Percentiles rank a stretch among this genome's conserved stretches.
Conservation (phyloP, 345 rosid genomes). For the Durio zibethinus region DNA sequence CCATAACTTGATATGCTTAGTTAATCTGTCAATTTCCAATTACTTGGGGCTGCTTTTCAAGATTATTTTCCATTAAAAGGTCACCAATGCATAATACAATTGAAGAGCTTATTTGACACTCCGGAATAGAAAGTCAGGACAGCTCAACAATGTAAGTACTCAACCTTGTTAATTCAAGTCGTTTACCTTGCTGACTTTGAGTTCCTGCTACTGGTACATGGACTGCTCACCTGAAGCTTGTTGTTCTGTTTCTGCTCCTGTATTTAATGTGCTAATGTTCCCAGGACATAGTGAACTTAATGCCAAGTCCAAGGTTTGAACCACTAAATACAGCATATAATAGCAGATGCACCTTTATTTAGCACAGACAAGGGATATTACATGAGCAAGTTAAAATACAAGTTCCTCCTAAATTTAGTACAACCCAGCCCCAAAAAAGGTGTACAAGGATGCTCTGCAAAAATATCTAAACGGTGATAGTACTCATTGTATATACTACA, state of each 20-base stretch:
- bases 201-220: not conserved
- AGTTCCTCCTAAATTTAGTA: not conserved
- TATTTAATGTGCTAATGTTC: not conserved
- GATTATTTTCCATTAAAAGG: not conserved
- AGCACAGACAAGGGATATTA: conserved; percentile 1
- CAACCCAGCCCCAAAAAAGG: conserved; percentile 10
- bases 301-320: not conserved
- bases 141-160: not conserved
- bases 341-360: not conserved
- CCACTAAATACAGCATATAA: not conserved
- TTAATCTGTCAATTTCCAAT: not conserved
- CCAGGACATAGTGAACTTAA: not conserved
- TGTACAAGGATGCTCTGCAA: conserved; percentile 17
- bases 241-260: not conserved
- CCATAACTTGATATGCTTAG: not conserved
- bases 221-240: not conserved
- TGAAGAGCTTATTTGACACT: not conserved
- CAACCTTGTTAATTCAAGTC: not conserved
- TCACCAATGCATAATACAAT: not conserved
- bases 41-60: not conserved
- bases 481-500: not conserved
- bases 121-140: not conserved
- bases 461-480: not conserved
- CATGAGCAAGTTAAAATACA: conserved; percentile 7
- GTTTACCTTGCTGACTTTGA: not conserved